Base-by-base conservation (phyloP, 1,139 yeast genomes). In the Kodamaea sp. region DNA sequence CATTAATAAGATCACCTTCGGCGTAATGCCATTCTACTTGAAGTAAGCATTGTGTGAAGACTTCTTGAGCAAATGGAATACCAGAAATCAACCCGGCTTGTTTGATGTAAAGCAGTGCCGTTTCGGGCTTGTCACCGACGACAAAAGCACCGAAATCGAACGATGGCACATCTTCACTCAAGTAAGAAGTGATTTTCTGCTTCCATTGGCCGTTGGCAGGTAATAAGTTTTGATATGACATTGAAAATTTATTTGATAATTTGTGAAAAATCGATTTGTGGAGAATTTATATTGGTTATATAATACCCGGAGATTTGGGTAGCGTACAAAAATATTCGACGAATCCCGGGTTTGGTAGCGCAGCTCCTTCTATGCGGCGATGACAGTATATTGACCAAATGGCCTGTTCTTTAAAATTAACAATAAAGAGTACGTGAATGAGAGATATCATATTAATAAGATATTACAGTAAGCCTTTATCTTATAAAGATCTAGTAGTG, bases 71-170 rank as follows among this genome's bases (percentile, higher is more conserved):
- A 63, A 90, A 90, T 3, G 97, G 96, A 5, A 85, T 79, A 10
- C 97, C 97, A 28, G 89, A 79, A n/a, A 90, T 67, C 11, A 88
- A 70, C 24, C 97, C 97, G 35, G 57, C 65, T 46, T 84, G 84
- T 62, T 90, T 90, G 73, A 94, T 84, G 62, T 78, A 84, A 33
- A 90, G 70, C 1, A 87, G 80, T 2, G 95, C 97, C 1, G 80
- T 71, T 56, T 86, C 86, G 7, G 52, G 55, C 38, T 74, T 81
- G 43, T 75, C 73, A 6, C 97, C 97, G n/a, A 90, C 97, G 1
- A 90, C 97, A 56, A 67, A 88, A 2, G 96, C 97, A 29, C 97
- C 97, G 51, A 82, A 85, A 60, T 90, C 97, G 55, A 90, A 90
- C 0, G 95, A 81, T 1, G 97, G 97, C 5, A 85, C 94, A 55